Evolutionary conservation across 2,329 filamentous ascomycete species (phyloP).

Genomic region (Thelonectria olida): DNA sequence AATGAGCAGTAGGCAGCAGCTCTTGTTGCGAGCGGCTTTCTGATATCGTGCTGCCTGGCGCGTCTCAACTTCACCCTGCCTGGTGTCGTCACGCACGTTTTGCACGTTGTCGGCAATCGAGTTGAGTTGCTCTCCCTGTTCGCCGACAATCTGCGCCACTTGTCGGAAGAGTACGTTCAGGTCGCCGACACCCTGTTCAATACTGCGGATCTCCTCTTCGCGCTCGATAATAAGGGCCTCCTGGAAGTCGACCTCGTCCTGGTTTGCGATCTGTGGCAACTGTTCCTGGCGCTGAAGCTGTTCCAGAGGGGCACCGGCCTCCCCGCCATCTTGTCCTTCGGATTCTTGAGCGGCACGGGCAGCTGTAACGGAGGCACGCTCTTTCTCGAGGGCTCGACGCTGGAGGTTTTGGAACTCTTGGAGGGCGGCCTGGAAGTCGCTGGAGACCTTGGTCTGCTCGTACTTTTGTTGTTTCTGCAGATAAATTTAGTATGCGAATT

Average conservation of each 20-base stretch:
- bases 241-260: slow-evolving; percentile 97
- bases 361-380: slow-evolving; percentile 85
- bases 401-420: slow-evolving; percentile 95
- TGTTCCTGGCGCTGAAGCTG: slow-evolving; percentile 69
- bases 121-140: slow-evolving; percentile 90
- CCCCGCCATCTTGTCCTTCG: slow-evolving; percentile 47
- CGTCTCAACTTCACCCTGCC: slow-evolving; percentile 86
- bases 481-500: slow-evolving; percentile 20
- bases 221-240: slow-evolving; percentile 95
- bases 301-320: slow-evolving; percentile 55
- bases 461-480: slow-evolving; percentile 91
- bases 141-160: slow-evolving; percentile 95
- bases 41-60: slow-evolving; percentile 90
- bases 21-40: slow-evolving; percentile 93
- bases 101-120: slow-evolving; percentile 91
- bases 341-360: slow-evolving; percentile 82
- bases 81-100: slow-evolving; percentile 81
- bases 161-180: slow-evolving; percentile 97
- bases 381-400: slow-evolving; percentile 88
- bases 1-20: slow-evolving; percentile 90
- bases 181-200: slow-evolving; percentile 95
- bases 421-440: slow-evolving; percentile 89
- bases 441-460: slow-evolving; percentile 92
- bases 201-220: slow-evolving; percentile 95
- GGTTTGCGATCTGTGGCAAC: slow-evolving; percentile 80